Conservation (phyloP, 1,284 basidiomycete species). For the Tilletia caries region DNA sequence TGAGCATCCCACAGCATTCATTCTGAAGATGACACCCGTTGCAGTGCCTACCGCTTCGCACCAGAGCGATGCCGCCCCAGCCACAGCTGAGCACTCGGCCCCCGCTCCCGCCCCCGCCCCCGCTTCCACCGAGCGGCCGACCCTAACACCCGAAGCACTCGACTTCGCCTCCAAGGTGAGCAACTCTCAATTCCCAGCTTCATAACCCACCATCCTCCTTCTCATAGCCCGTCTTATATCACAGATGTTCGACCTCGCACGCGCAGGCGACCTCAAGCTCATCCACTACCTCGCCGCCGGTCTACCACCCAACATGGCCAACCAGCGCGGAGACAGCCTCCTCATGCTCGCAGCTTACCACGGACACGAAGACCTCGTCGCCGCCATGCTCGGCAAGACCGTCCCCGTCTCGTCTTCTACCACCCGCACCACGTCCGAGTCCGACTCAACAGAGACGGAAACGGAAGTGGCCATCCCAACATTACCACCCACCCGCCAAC, state of each 20-base stretch:
- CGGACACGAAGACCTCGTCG: constrained; percentile 65
- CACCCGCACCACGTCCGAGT: not conserved
- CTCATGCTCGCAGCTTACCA: constrained; percentile 80
- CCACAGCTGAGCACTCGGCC: too few relatives aligned
- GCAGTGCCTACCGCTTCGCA: too few relatives aligned
- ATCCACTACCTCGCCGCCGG: constrained; percentile 66
- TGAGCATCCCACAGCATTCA: too few relatives aligned
- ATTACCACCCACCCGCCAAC: constrained; percentile 21
- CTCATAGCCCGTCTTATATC: too few relatives aligned
- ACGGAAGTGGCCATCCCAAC: not conserved
- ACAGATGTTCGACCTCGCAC: constrained; percentile 70
- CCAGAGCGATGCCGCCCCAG: too few relatives aligned
- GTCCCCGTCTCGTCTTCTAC: not conserved
- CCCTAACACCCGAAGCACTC: not conserved
- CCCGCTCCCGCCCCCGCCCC: too few relatives aligned
- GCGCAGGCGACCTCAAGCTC: constrained; percentile 61
- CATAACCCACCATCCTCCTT: not conserved
- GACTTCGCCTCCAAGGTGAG: constrained; percentile 4
- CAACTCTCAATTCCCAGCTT: too few relatives aligned
- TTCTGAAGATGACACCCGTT: too few relatives aligned
- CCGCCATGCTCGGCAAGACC: constrained; percentile 57
- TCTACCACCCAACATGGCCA: constrained; percentile 73
- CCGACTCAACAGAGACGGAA: not conserved
- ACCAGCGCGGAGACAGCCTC: constrained; percentile 58
- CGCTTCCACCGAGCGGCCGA: not conserved